Base-by-base conservation (phyloP, 768 basidiomycete genomes). In the Tephrocybe sp. region DNA sequence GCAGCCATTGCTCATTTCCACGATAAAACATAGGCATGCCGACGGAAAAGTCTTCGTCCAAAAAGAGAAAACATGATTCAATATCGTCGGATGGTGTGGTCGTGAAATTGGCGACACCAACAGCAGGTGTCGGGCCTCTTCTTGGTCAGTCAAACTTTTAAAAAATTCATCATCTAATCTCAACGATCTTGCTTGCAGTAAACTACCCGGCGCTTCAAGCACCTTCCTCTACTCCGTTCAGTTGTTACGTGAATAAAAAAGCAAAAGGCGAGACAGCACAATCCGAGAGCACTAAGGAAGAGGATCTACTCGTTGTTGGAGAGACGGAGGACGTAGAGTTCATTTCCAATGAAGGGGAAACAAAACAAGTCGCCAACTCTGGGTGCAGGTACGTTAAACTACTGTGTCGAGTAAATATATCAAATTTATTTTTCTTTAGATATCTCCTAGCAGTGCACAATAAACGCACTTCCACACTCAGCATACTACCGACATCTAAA, bases 271-370 rank as follows among this genome's bases (percentile, higher is more conserved):
- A 65, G 23, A 34, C 32, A 9, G 48, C 51, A 26, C 48, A 68
- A 32, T 64, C 57, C 5, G 59, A 61, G 19, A 64, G 60, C 16
- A 49, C 54, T 4, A 58, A 62, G 9, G 61, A 62, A 26, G 59
- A 63, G 33, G 62, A 71, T n/a, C 60, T 77, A 9, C 59, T 90
- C 12, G 73, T 96, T 19, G 89, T 83, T 0, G 95, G 88, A 4
- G 93, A 96, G 71, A 89, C 89, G n/a, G 76, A 84, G 23, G 74
- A 80, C 16, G 81, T 97, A 41, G 92, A 97, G 63, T 92, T 88
- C 69, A 81, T 83, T 57, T 84, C 89, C 39, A 79, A 75, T 48
- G 75, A 81, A 22, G 75, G 79, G 20, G 80, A 83, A 60, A 74
- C 45, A 64, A 73, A 58, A 65, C 68, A 61, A 52, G 75, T 71